phyloP scores from a whole-genome alignment of 2,329 filamentous ascomycete genomes.

The Corinectria fuckeliana region DNA sequence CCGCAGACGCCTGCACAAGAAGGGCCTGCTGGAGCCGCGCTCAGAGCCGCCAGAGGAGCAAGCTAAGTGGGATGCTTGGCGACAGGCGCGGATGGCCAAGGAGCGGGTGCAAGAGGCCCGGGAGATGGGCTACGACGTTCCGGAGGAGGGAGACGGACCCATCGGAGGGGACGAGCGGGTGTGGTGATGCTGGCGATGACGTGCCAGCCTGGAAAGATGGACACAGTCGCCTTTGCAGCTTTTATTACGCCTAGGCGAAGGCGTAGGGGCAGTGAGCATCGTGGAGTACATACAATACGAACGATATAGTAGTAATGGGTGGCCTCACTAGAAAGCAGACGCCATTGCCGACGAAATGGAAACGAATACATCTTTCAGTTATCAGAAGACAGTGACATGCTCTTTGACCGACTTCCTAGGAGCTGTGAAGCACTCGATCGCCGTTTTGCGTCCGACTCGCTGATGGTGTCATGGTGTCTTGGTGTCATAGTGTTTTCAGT shows the following conservation, averaged over 20 bases:
- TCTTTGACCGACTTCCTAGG: not conserved
- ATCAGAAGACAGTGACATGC: not conserved
- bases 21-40: constrained; percentile 48
- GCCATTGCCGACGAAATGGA: constrained; percentile 9
- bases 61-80: constrained; percentile 55
- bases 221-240: not conserved
- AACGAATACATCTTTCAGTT: constrained; percentile 4
- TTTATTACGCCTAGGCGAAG: not conserved
- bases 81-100: constrained; percentile 46
- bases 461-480: constrained; percentile 28
- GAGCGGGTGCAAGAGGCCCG: constrained; percentile 49
- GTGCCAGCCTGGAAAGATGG: not conserved
- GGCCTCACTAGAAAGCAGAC: constrained; percentile 5
- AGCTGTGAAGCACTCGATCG: not conserved
- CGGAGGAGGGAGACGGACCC: constrained; percentile 41
- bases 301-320: constrained; percentile 10
- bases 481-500: constrained; percentile 18
- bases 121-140: constrained; percentile 48
- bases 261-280: not conserved
- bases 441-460: not conserved
- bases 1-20: constrained; percentile 57
- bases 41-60: constrained; percentile 48
- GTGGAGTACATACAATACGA: constrained; percentile 6
- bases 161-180: constrained; percentile 41
- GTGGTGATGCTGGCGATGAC: constrained; percentile 21